Evolutionary conservation across 305 asterid genomes (phyloP).

Genomic region (Fraxinus baroniana): DNA sequence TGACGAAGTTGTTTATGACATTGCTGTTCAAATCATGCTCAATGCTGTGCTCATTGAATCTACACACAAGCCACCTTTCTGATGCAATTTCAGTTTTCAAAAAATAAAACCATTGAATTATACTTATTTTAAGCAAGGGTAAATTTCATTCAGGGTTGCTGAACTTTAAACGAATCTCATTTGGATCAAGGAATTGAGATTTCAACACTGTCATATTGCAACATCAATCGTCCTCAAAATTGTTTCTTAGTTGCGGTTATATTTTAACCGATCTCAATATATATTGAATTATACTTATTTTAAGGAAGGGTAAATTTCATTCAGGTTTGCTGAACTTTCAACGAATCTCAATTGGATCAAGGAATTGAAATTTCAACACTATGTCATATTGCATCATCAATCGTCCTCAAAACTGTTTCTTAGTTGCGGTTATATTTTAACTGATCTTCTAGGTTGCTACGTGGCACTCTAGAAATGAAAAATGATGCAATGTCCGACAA

Average conservation of each 20-base stretch:
- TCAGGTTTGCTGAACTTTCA: not conserved
- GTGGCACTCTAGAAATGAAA: not conserved
- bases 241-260: not conserved
- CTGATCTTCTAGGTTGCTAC: not conserved
- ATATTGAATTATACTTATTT: not conserved
- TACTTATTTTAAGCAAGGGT: not conserved
- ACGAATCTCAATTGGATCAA: not conserved
- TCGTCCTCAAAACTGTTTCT: not conserved
- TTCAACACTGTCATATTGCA: not conserved
- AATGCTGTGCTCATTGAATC: slow-evolving; percentile 82
- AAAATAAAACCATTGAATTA: too few relatives aligned
- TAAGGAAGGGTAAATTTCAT: not conserved
- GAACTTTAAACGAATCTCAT: not conserved
- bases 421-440: not conserved
- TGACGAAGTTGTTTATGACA: slow-evolving; percentile 65
- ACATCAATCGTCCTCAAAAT: not conserved
- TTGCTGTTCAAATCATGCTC: slow-evolving; percentile 74
- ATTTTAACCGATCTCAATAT: not conserved
- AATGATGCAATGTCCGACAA: not conserved
- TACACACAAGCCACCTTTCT: not conserved
- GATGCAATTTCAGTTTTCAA: not conserved
- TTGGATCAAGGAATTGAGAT: not conserved
- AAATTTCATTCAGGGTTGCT: not conserved
- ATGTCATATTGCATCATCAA: not conserved
- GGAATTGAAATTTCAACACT: not conserved